Evolutionary conservation across 2,329 filamentous ascomycete genomes (phyloP).

Genomic region (Beauveria asiatica): DNA sequence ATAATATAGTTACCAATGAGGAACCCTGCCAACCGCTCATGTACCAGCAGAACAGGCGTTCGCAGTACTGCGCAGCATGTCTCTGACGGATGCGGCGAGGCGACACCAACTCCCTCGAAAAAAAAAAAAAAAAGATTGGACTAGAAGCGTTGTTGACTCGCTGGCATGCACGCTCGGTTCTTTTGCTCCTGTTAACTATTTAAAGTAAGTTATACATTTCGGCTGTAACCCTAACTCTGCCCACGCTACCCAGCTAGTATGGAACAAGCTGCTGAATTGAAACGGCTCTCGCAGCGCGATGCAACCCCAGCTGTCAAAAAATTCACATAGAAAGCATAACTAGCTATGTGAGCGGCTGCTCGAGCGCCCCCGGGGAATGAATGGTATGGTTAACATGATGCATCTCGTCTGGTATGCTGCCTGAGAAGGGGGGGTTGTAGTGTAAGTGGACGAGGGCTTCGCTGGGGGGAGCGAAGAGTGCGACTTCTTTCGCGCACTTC

Average conservation of each 20-base stretch:
- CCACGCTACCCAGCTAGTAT: neutral
- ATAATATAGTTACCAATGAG: neutral
- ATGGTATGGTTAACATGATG: neutral
- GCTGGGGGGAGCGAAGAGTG: no score
- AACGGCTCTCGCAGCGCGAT: neutral
- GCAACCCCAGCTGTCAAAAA: neutral
- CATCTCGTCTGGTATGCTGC: neutral
- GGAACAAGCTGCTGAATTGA: neutral
- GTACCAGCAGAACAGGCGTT: neutral
- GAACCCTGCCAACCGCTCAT: neutral
- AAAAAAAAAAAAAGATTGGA: neutral
- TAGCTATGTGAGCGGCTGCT: neutral
- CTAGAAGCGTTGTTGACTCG: neutral
- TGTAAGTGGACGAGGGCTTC: neutral
- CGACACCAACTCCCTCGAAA: neutral
- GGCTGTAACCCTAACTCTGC: neutral
- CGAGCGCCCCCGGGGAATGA: neutral
- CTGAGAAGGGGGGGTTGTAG: neutral
- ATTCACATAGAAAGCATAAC: neutral
- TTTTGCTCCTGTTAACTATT: neutral
- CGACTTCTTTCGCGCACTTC: no score
- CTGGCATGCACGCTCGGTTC: neutral
- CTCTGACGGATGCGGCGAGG: slow-evolving; percentile 2
- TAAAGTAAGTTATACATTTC: neutral
- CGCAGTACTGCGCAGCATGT: neutral